Percentiles rank a stretch among this genome's conserved stretches.
phyloP scores from a whole-genome alignment of 2,329 filamentous ascomycete species.

The Akanthomyces dipterigenus region DNA sequence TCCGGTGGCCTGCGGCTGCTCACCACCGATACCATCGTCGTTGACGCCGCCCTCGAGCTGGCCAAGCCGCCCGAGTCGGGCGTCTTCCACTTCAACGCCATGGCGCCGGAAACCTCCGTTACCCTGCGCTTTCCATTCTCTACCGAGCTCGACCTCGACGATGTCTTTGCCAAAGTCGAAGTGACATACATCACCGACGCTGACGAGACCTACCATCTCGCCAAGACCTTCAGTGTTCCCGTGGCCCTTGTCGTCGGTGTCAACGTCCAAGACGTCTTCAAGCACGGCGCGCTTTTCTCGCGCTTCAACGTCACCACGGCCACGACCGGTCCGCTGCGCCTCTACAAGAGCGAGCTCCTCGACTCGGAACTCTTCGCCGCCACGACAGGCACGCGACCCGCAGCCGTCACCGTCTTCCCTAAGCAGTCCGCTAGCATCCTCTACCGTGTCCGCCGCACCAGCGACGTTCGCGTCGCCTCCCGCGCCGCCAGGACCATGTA shows the following conservation, averaged over 20 bases:
- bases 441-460: conserved; percentile 66
- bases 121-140: conserved; percentile 73
- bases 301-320: conserved; percentile 86
- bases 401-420: conserved; percentile 60
- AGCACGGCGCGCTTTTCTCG: conserved; percentile 73
- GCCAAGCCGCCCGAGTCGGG: conserved; percentile 47
- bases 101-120: conserved; percentile 40
- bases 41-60: conserved; percentile 35
- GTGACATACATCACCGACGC: conserved; percentile 63
- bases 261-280: conserved; percentile 95
- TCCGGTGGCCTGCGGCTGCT: conserved; percentile 60
- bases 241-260: conserved; percentile 81
- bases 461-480: conserved; percentile 22
- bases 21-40: conserved; percentile 50
- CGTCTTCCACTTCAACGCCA: conserved; percentile 41
- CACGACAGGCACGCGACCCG: conserved; percentile 48
- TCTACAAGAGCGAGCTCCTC: conserved; percentile 64
- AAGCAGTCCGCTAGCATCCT: conserved; percentile 75
- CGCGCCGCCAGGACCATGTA: conserved; percentile 46
- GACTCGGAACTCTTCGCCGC: conserved; percentile 64
- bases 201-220: conserved; percentile 38
- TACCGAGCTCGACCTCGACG: conserved; percentile 66
- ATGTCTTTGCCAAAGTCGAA: conserved; percentile 70
- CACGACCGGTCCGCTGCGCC: conserved; percentile 63
- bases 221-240: conserved; percentile 53